A percentile compares a stretch with the other conserved stretches of the same genome.
Evolutionary conservation across 2,329 filamentous ascomycete species (phyloP).

Genomic region (Cladophialophora exuberans): DNA sequence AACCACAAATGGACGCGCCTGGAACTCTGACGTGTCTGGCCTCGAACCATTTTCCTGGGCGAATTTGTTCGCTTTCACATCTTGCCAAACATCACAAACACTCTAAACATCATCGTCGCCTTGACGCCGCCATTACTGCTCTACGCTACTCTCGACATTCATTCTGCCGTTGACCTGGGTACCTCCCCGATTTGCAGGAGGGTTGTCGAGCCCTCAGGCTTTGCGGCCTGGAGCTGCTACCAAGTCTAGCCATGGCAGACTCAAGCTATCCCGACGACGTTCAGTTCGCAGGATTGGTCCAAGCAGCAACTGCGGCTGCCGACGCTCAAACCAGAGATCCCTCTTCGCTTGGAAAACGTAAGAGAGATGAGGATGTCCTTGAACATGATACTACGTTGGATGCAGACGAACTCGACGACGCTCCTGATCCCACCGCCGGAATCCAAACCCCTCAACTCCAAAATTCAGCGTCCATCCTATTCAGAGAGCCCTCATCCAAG

Average conservation of each 20-base stretch:
- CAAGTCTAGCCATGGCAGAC: constrained; percentile 19
- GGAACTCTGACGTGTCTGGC: not conserved
- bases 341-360: constrained; percentile 40
- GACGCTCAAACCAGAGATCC: constrained; percentile 37
- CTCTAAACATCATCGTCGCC: constrained; percentile 24
- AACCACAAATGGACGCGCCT: not conserved
- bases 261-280: constrained; percentile 39
- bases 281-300: constrained; percentile 50
- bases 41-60: constrained; percentile 20
- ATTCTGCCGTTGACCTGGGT: not conserved
- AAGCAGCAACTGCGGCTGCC: constrained; percentile 51
- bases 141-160: not conserved
- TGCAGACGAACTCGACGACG: constrained; percentile 38
- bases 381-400: constrained; percentile 40
- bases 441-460: constrained; percentile 45
- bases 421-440: constrained; percentile 30
- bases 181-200: not conserved
- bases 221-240: constrained; percentile 11
- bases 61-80: constrained; percentile 23
- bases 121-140: not conserved
- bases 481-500: constrained; percentile 51
- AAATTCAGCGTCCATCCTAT: constrained; percentile 58
- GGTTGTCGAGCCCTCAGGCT: constrained; percentile 7
- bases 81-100: constrained; percentile 29
- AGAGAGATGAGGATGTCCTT: constrained; percentile 44